A percentile compares a stretch with the other conserved stretches of the same genome.
phyloP scores from a whole-genome alignment of 1,139 yeast species.

The Meyerozyma sp. region DNA sequence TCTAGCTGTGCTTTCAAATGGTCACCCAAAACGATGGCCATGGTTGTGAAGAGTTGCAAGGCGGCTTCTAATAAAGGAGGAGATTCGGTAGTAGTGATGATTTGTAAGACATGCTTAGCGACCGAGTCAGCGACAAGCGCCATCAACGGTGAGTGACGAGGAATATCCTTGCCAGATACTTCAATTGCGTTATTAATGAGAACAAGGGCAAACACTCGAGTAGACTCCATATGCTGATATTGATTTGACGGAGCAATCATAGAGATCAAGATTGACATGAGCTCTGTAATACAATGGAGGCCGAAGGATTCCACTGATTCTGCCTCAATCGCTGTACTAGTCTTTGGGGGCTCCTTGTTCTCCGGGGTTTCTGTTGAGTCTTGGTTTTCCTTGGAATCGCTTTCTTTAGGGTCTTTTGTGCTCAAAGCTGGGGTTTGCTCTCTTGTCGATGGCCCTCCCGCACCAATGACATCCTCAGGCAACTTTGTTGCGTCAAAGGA shows the following conservation, averaged over 20 bases:
- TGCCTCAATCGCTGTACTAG: neutral
- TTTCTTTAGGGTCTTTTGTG: slow-evolving; percentile 5
- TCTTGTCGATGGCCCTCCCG: slow-evolving; percentile 18
- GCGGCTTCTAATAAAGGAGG: slow-evolving; percentile 70
- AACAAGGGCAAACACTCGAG: slow-evolving; percentile 77
- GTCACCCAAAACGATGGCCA: slow-evolving; percentile 54
- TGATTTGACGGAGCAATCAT: slow-evolving; percentile 80
- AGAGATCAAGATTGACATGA: slow-evolving; percentile 71
- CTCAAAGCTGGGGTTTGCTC: neutral
- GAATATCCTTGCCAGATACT: slow-evolving; percentile 66
- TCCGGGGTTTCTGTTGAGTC: too few relatives aligned
- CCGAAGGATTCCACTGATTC: slow-evolving; percentile 49
- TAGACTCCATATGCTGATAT: slow-evolving; percentile 80
- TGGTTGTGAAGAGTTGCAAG: slow-evolving; percentile 67
- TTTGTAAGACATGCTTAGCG: slow-evolving; percentile 76
- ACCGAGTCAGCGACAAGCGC: slow-evolving; percentile 70
- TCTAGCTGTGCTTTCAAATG: slow-evolving; percentile 65
- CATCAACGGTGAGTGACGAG: slow-evolving; percentile 62
- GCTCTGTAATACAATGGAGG: slow-evolving; percentile 63
- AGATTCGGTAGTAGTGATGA: slow-evolving; percentile 66
- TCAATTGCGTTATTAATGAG: slow-evolving; percentile 78
- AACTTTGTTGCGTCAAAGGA: slow-evolving; percentile 30
- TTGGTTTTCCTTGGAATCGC: too few relatives aligned
- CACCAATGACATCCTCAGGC: slow-evolving; percentile 40
- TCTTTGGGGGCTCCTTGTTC: neutral